These are phyloP conservation scores for Gossypium lobatum DNA, from an alignment of 441 rosid species.

Conservation along the genomic window DNA sequence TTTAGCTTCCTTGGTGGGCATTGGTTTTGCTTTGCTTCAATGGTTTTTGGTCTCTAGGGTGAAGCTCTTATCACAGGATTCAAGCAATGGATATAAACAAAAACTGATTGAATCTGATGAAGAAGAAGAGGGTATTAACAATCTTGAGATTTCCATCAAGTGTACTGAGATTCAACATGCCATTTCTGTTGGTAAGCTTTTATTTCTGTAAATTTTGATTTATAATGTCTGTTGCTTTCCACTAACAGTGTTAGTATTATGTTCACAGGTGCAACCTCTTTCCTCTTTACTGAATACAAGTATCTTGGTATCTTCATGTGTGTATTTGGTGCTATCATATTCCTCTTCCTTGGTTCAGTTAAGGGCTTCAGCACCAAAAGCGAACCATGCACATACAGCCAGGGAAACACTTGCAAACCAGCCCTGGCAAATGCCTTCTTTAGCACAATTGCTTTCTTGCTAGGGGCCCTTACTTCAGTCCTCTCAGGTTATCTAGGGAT, in stretches of 20 bases:
- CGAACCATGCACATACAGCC: slow-evolving; percentile 40
- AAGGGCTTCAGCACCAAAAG: slow-evolving; percentile 44
- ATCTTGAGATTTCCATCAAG: slow-evolving; percentile 31
- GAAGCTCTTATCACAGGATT: slow-evolving; percentile 19
- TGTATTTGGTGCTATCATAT: slow-evolving; percentile 27
- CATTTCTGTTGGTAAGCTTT: slow-evolving; percentile 39
- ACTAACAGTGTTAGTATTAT: neutral
- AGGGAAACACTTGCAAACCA: slow-evolving; percentile 35
- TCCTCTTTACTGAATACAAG: slow-evolving; percentile 40
- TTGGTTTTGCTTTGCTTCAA: slow-evolving; percentile 41
- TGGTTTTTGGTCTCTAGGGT: slow-evolving; percentile 45
- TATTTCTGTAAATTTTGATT: neutral
- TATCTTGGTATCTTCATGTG: slow-evolving; percentile 36
- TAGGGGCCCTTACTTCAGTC: slow-evolving; percentile 44
- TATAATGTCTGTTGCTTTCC: neutral
- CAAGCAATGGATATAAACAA: slow-evolving; percentile 21
- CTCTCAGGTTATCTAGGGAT: slow-evolving; percentile 49
- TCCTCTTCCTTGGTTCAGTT: slow-evolving; percentile 49
- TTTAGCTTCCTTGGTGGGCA: slow-evolving; percentile 30
- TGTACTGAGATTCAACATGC: slow-evolving; percentile 50
- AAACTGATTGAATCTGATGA: slow-evolving; percentile 30
- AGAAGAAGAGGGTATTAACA: slow-evolving; percentile 34
- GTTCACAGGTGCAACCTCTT: slow-evolving; percentile 43
- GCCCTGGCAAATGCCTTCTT: slow-evolving; percentile 42
- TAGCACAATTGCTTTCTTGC: slow-evolving; percentile 46